Conservation (phyloP, 2,329 filamentous ascomycete species). For the Paracamarosporium sp. region DNA sequence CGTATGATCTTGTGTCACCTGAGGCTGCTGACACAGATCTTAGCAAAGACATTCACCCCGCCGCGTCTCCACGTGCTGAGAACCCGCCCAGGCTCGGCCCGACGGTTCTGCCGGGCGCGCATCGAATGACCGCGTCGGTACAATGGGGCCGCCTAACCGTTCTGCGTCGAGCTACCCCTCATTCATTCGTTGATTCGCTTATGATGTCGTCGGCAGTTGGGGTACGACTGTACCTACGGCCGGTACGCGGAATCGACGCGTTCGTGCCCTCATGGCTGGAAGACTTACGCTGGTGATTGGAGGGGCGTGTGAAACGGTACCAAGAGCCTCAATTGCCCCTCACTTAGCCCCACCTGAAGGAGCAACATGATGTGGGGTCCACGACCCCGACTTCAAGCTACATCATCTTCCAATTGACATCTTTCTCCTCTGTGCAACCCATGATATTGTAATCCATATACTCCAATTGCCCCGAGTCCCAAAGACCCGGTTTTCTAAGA, state of each 20-base stretch:
- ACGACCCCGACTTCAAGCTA: background rate
- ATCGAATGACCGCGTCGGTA: conserved; percentile 15
- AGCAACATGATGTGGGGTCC: conserved; percentile 16
- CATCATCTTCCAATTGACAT: background rate
- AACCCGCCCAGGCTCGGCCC: conserved; percentile 12
- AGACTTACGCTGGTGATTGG: conserved; percentile 25
- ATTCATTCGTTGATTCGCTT: conserved; percentile 1
- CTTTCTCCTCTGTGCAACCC: background rate
- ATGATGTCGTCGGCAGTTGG: conserved; percentile 33
- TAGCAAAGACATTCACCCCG: conserved; percentile 25
- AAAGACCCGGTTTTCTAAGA: background rate
- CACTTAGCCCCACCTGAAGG: background rate
- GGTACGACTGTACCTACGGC: conserved; percentile 1
- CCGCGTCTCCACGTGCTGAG: conserved; percentile 14
- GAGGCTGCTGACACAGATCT: conserved; percentile 22
- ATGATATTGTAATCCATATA: background rate
- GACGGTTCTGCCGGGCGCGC: conserved; percentile 10
- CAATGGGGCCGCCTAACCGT: background rate
- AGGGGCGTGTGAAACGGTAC: background rate
- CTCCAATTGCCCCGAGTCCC: background rate
- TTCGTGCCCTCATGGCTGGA: background rate
- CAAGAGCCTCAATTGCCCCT: conserved; percentile 8
- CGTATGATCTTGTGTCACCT: background rate
- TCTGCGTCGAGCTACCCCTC: conserved; percentile 28
- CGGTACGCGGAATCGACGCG: conserved; percentile 11